phyloP scores from a whole-genome alignment of 2,329 filamentous ascomycete species.

The Bipolaris gigantea region DNA sequence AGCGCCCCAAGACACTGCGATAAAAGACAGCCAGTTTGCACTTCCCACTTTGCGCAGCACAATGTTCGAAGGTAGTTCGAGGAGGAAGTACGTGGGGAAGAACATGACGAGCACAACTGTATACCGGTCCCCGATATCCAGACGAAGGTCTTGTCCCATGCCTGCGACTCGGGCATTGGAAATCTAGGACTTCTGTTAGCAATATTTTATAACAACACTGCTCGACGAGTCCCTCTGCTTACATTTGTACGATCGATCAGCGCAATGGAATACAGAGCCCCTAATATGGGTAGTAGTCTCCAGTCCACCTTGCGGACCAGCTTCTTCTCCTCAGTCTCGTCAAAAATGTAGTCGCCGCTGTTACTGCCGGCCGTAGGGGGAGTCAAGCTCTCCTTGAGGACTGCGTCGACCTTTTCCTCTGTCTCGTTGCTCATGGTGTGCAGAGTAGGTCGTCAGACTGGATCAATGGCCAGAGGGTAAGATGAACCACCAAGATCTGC shows the following conservation, averaged over 20 bases:
- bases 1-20: constrained; percentile 29
- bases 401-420: constrained; percentile 13
- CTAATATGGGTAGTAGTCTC: constrained; percentile 46
- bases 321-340: constrained; percentile 23
- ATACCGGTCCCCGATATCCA: constrained; percentile 28
- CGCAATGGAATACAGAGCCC: constrained; percentile 43
- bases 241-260: constrained; percentile 44
- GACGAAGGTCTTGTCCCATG: constrained; percentile 28
- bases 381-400: constrained; percentile 14
- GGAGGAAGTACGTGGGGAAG: constrained; percentile 32
- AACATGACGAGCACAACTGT: constrained; percentile 31
- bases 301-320: constrained; percentile 40
- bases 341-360: constrained; percentile 12
- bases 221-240: neutral
- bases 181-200: constrained; percentile 11
- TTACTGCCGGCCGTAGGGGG: neutral
- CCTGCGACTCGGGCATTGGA: constrained; percentile 34
- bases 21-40: constrained; percentile 33
- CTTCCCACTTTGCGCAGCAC: constrained; percentile 30
- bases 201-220: neutral
- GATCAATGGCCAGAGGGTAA: neutral
- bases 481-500: neutral
- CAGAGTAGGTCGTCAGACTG: neutral
- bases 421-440: constrained; percentile 18
- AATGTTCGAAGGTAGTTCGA: constrained; percentile 30